phyloP scores from a whole-genome alignment of 306 rosid species.

The Biancaea sappan region DNA sequence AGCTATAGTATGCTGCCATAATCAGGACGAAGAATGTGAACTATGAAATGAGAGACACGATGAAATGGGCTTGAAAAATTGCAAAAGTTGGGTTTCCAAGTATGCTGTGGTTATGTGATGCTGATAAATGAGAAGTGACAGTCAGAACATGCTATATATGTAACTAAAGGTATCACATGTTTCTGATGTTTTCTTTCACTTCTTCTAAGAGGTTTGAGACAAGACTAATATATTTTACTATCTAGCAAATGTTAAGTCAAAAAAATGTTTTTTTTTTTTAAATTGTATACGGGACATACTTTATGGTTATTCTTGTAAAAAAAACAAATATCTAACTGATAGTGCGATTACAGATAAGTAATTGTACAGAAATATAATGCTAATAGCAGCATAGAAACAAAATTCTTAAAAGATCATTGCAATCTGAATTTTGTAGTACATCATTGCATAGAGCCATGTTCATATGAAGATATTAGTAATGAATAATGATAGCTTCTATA shows the following conservation, averaged over 20 bases:
- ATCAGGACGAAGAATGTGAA: background rate
- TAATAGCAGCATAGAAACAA: conserved; percentile 4
- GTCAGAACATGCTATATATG: background rate
- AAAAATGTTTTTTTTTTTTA: background rate
- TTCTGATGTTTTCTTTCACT: background rate
- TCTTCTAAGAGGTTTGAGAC: background rate
- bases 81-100: background rate
- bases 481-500: conserved; percentile 16
- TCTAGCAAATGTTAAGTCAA: background rate
- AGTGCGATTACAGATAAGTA: background rate
- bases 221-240: background rate
- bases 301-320: background rate
- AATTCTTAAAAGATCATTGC: background rate
- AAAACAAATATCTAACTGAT: background rate
- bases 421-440: conserved; percentile 15
- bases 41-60: background rate
- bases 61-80: background rate
- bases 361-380: background rate
- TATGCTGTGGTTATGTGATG: background rate
- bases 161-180: background rate
- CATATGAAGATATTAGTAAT: conserved; percentile 6
- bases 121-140: background rate
- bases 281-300: background rate
- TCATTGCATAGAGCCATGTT: conserved; percentile 14
- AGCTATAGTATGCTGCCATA: background rate